These are phyloP conservation scores for Sphagnurus paluster DNA, from an alignment of 1,284 basidiomycete genomes.

Conservation along the genomic window DNA sequence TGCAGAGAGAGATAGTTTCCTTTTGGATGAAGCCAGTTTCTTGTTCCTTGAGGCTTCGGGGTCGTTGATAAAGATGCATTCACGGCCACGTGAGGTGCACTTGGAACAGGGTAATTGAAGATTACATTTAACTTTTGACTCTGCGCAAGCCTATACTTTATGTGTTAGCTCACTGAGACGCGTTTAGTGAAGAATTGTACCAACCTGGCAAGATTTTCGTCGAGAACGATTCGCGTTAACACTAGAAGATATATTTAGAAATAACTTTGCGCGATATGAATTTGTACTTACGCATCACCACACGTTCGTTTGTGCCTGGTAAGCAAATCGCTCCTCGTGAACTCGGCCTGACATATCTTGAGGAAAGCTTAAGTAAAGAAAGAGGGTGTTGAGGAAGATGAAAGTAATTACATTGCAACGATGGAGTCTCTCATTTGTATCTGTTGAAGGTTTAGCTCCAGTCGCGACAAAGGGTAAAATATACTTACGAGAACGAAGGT, in stretches of 20 bases:
- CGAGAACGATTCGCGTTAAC: conserved; percentile 41
- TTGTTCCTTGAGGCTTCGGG: conserved; percentile 40
- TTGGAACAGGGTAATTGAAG: conserved; percentile 66
- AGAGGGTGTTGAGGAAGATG: neutral
- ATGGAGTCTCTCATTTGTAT: conserved; percentile 52
- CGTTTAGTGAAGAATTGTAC: neutral
- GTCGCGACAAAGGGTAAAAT: neutral
- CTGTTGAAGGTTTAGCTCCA: conserved; percentile 20
- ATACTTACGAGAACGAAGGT: conserved; percentile 45
- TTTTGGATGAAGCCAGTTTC: conserved; percentile 30
- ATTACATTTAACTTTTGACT: conserved; percentile 72
- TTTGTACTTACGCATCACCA: conserved; percentile 48
- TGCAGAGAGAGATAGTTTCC: conserved; percentile 17
- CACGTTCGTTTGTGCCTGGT: conserved; percentile 58
- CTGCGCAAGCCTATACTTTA: conserved; percentile 53
- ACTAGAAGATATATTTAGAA: conserved; percentile 20
- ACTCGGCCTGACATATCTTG: conserved; percentile 54
- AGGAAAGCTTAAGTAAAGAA: conserved; percentile 2
- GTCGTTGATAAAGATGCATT: conserved; percentile 59
- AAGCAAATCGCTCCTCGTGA: conserved; percentile 59
- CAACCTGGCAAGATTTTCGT: conserved; percentile 48
- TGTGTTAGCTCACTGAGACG: neutral
- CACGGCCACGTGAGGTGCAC: conserved; percentile 56
- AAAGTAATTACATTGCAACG: conserved; percentile 44
- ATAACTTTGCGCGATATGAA: neutral